Evolutionary conservation across 106 monocot species (phyloP), one percentile per base, ranked within the genome.

Genomic region (Dendrobium chrysotoxum): DNA sequence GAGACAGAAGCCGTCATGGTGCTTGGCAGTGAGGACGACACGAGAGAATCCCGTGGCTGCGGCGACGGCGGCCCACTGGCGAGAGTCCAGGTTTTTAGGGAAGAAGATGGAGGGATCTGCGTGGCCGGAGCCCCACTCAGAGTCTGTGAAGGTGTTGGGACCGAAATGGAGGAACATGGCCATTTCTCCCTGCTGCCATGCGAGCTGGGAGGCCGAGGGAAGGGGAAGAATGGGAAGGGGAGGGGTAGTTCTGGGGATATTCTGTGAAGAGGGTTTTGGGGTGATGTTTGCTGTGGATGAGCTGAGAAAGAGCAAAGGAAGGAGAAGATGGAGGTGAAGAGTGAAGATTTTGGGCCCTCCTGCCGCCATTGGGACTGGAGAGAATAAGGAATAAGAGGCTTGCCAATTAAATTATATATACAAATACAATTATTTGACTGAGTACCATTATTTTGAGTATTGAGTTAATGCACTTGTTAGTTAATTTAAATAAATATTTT

Each of bases 1-100:
- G 45, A 98, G 92, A 83, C 98, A 98, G 92, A 98, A 98, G 30
- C 98, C 98, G 28, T 98, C 98, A 72, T 98, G 98, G 84, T 98
- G 98, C 83, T 98, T 98, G 30, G 95, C 89, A 58, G 98, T 98
- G 79, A 98, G 78, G 23, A 98, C 85, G 39, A 93, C 75, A 53
- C 92, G 78, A 0, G 85, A 78, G 85, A 98, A 98, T 21, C 98
- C 98, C 41, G 76, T 66, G 35, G 82, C 77, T 2, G 61, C 46
- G 23, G 97, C 97, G 1, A 79, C 77, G 8, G 82, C 81, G 46
- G 84, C 91, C 97, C 97, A 98, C 85, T 98, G 97, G 50, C 80
- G 66, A 68, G 98, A 86, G 83, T 92, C 85, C 41, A 98, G 88
- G 66, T 76, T 40, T 17, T 80, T 6, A 0, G 98, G 95, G 81